Evolutionary conservation across 2,329 filamentous ascomycete genomes (phyloP), one percentile per base, ranked within the genome.

Genomic region (Rosellinia necatrix): DNA sequence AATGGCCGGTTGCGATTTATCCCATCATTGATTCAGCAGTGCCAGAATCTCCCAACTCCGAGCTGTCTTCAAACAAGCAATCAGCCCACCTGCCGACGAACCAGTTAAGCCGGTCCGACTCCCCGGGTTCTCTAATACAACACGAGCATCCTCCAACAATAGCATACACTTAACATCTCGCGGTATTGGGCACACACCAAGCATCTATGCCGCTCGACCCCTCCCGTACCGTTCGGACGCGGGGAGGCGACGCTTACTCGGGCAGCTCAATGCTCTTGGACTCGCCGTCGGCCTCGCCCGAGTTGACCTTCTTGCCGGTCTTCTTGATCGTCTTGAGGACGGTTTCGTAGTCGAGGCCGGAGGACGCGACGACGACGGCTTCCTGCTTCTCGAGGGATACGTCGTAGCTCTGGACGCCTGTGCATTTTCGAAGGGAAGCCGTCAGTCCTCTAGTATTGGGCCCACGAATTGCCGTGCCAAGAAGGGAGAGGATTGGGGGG

Each of bases 251-350:
- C 21, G 1, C 41, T 35, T 68, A 68, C 25, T 74, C 73, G 24
- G 73, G 64, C 24, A 82, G 67, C 67, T 78, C 78, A 59, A 85
- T 72, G 59, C 80, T 80, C 72, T 77, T 75, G 54, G 72, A 71
- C 57, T 82, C 79, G 51, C 89, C 89, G 70, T 92, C 88, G 21
- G 82, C 87, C 78, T 86, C 84, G 65, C 82, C 89, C 24, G 81
- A 86, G 75, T 89, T 96, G 72, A 97, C 87, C 70, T 88, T 89
- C 85, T 97, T 97, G 70, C 92, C 92, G 10, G 92, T 96, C 86
- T 96, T 96, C 82, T 89, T 87, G 74, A 97, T 96, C 73, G 90
- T 96, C 71, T 83, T 81, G 59, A 96, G 85, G 56, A 96, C 90
- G 44, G 85, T 90, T 64, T 91, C 85, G 78, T 93, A 96, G 56